Percentiles rank a stretch among this genome's conserved stretches.
phyloP scores from a whole-genome alignment of 208 protist species.

The Acanthamoeba castellanii region DNA sequence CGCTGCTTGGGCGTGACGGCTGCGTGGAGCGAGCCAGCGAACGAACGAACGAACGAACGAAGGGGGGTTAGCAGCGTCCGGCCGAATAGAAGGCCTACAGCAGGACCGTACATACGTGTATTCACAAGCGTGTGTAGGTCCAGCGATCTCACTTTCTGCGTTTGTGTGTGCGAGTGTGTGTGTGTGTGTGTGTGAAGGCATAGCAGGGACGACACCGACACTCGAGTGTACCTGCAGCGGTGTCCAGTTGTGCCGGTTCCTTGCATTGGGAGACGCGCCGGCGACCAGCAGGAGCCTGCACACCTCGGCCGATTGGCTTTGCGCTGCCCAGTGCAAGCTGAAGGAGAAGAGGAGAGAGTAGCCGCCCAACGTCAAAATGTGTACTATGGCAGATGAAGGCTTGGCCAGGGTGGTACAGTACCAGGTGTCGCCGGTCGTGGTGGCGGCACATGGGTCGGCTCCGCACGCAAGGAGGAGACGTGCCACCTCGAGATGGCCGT shows the following conservation, averaged over 20 bases:
- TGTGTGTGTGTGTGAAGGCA: not conserved
- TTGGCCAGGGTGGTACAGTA: too few species aligned
- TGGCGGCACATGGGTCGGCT: constrained; percentile 1
- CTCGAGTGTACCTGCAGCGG: constrained; percentile 3
- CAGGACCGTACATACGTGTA: not conserved
- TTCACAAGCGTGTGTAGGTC: not conserved
- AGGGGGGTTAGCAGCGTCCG: not conserved
- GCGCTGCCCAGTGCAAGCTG: constrained; percentile 16
- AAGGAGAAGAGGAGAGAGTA: not conserved
- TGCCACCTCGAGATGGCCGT: not conserved
- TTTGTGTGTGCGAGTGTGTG: not conserved
- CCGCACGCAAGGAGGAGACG: constrained; percentile 5
- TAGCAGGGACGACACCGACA: not conserved
- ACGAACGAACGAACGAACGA: not conserved
- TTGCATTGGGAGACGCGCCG: not conserved
- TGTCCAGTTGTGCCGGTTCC: constrained; percentile 13
- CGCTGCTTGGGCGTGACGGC: not conserved
- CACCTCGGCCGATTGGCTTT: not conserved
- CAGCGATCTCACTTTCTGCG: not conserved
- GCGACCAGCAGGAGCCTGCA: not conserved
- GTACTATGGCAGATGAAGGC: too few species aligned
- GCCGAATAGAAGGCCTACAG: too few species aligned
- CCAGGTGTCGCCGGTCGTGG: not conserved
- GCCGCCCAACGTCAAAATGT: not conserved
- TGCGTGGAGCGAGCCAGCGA: not conserved